Percentiles rank a stretch among this genome's conserved stretches.
Conservation (phyloP, 768 basidiomycete species). For the Trametes punicea region DNA sequence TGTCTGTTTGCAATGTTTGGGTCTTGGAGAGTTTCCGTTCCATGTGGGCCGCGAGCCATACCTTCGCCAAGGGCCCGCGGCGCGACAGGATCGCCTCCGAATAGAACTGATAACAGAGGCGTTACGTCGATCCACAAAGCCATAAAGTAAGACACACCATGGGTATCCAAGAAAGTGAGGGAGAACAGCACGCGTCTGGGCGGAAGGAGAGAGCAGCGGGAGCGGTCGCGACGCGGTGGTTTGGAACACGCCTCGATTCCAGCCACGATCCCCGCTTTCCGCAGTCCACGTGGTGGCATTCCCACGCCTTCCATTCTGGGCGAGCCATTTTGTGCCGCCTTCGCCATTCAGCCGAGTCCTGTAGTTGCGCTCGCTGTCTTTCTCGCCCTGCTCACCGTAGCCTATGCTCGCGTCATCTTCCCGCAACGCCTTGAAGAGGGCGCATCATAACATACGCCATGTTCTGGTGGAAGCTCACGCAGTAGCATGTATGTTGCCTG, state of each 20-base stretch:
- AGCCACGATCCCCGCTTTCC: conserved; percentile 10
- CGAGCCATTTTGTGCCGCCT: background rate
- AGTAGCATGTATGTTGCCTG: background rate
- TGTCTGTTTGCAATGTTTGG: conserved; percentile 92
- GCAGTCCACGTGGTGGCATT: conserved; percentile 18
- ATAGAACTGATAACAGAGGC: conserved; percentile 58
- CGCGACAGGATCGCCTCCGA: conserved; percentile 93
- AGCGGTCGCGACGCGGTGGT: conserved; percentile 12
- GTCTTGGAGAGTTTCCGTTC: conserved; percentile 96
- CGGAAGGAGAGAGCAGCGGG: conserved; percentile 2
- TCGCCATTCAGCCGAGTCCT: background rate
- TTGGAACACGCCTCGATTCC: conserved; percentile 10
- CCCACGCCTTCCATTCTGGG: conserved; percentile 1
- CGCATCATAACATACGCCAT: background rate
- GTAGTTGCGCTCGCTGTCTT: background rate
- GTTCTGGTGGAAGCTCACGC: background rate
- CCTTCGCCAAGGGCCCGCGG: conserved; percentile 90
- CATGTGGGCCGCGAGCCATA: conserved; percentile 99
- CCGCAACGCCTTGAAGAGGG: conserved; percentile 22
- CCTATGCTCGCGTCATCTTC: conserved; percentile 29
- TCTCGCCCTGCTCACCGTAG: background rate
- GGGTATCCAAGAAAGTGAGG: conserved; percentile 25
- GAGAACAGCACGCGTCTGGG: conserved; percentile 12
- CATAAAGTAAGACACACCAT: conserved; percentile 16
- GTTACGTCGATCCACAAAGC: background rate